Evolutionary conservation across 2,329 filamentous ascomycete genomes (phyloP), one percentile per base, ranked within the genome.

Genomic region (Botrytis aclada): DNA sequence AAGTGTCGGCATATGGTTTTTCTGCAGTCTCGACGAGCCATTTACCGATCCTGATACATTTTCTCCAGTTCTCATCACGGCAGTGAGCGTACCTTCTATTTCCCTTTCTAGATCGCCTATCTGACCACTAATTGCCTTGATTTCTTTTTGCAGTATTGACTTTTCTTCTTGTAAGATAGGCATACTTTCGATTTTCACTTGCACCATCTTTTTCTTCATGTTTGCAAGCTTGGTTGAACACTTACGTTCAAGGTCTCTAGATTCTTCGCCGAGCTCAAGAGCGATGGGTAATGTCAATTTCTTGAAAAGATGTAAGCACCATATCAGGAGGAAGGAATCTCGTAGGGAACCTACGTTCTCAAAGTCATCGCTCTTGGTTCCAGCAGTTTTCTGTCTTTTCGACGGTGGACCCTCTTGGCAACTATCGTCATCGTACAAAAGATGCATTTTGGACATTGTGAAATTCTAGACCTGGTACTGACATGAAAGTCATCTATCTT

Each of bases 211-310:
- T 37, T 41, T 56, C 4, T 47, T 67, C 34, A 56, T 22, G 3
- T 67, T 47, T 56, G 41, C 34, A 7, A 67, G 41, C 16, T 37
- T 29, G 3, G n/a, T 41, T n/a, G n/a, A n/a, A n/a, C n/a, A n/a
- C 45, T 67, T 67, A 67, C 64, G 5, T 22, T 67, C 45, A 39
- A 67, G 45, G 6, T 67, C 47, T 67, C 65, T 56, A 22, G 34
- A 56, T 10, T 56, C 47, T 25, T 67, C 47, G 1, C 47, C 65
- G 29, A 67, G 47, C n/a, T 67, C 34, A 10, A 67, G 47, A 32
- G 47, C 65, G 29, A 56, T 25, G 6, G 65, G 65, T 8, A 54
- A 10, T 3, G 47, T 67, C 22, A 67, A 41, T 56, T 67, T 56
- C 65, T 67, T 29, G 18, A 10, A n/a, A 4, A 10, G 1, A 41